Base-by-base conservation (phyloP, 1,284 basidiomycete species). In the Mycena citricolor region DNA sequence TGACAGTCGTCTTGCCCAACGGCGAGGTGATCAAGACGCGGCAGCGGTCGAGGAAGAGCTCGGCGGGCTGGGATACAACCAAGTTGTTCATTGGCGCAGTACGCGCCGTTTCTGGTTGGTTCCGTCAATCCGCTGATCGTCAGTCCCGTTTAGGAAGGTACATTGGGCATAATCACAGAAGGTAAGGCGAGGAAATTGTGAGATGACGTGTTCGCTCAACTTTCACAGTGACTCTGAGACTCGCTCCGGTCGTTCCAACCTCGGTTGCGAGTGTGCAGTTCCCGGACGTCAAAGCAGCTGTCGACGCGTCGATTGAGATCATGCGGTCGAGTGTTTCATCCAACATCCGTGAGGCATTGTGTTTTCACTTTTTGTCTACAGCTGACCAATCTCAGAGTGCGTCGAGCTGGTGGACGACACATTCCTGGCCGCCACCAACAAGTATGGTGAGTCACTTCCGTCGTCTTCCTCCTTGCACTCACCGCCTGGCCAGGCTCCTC, bases 21-120 rank as follows among this genome's bases (percentile, higher is more conserved):
- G 94, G 94, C 2, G 82, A 97, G 60, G 86, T 97, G 13, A 94
- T 98, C 63, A 95, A 94, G 62, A 98, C 94, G 0, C 81, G 94
- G 2, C 76, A 81, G 30, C 71, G 90, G 26, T 86, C 94, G 0
- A 73, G 86, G 35, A 97, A 97, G 62, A 94, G 90, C 0, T 86
- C 90, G 0, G 92, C 92, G 0, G 94, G 94, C 2, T 94, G 91
- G 42, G 94, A 98, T 58, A 72, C 82, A 1, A 94, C 92, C 1
- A 93, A 94, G 57, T 65, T 97, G 13, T 97, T 97, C 67, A 88
- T 97, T 40, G 94, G 94, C 14, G 90, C 93, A 0, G 28, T 79
- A 74, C 49, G 82, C 86, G 32, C 62, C 74, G 48, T 77, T 79
- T 8, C 57, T n/a, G n/a, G n/a, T n/a, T n/a, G n/a, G n/a, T n/a